phyloP scores from a whole-genome alignment of 179 eudicot genomes.

The Monotropa hypopitys region DNA sequence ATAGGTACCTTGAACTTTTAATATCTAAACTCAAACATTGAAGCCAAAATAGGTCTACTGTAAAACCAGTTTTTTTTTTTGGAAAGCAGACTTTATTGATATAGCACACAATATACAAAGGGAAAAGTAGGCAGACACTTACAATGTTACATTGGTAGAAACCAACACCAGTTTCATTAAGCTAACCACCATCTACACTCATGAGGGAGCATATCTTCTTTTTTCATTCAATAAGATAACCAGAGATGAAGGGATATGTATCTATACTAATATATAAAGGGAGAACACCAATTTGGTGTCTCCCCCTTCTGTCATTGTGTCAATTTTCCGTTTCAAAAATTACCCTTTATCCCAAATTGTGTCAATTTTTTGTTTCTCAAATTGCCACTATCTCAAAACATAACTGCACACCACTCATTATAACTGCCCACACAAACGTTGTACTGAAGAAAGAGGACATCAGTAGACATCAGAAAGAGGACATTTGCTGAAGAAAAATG shows the following conservation, averaged over 20 bases:
- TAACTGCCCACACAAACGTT: no score
- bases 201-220: background rate
- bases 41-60: background rate
- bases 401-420: no score
- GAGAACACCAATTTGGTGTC: no score
- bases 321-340: no score
- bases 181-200: background rate
- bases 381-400: no score
- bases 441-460: no score
- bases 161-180: slow-evolving; percentile 7
- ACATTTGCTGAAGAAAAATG: background rate
- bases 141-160: background rate
- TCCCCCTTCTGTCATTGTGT: no score
- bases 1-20: background rate
- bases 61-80: background rate
- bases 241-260: background rate
- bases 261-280: background rate
- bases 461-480: background rate
- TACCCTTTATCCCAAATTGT: no score
- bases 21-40: slow-evolving; percentile 2
- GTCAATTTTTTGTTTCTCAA: no score
- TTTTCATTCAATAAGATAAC: background rate
- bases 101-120: no score
- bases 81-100: no score
- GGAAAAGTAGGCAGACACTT: no score